Evolutionary conservation across 73 alveolate genomes (phyloP).

Genomic region (Diophrys sp.): DNA sequence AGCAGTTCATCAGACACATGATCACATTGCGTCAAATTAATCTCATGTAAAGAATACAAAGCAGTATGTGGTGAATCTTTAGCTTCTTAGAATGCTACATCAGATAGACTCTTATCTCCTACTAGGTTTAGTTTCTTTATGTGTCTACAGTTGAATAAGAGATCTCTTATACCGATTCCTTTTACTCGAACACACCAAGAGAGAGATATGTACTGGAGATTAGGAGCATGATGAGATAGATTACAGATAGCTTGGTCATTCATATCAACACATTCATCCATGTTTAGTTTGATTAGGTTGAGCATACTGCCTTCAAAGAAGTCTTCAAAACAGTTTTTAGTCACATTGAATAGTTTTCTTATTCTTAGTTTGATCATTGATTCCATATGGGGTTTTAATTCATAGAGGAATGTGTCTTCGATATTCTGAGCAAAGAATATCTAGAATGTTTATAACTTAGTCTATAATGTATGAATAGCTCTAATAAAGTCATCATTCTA

Average conservation of each 20-base stretch:
- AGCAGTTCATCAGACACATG: neutral
- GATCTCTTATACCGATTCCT: neutral
- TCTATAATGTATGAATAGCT: too few relatives aligned
- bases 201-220: neutral
- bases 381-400: neutral
- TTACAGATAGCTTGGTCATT: neutral
- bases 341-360: neutral
- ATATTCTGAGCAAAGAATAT: neutral
- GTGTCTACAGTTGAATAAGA: neutral
- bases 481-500: neutral
- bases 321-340: neutral
- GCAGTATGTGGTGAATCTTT: neutral
- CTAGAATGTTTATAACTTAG: neutral
- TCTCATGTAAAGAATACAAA: neutral
- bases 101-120: neutral
- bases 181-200: neutral
- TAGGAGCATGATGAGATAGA: neutral
- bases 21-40: neutral
- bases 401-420: too few relatives aligned
- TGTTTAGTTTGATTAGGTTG: too few relatives aligned
- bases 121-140: neutral
- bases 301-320: neutral
- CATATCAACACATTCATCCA: neutral
- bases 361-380: neutral
- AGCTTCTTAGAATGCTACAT: neutral